A percentile compares a stretch with the other conserved stretches of the same genome.
Conservation (phyloP, 441 rosid species). For the Corymbia calophylla region DNA sequence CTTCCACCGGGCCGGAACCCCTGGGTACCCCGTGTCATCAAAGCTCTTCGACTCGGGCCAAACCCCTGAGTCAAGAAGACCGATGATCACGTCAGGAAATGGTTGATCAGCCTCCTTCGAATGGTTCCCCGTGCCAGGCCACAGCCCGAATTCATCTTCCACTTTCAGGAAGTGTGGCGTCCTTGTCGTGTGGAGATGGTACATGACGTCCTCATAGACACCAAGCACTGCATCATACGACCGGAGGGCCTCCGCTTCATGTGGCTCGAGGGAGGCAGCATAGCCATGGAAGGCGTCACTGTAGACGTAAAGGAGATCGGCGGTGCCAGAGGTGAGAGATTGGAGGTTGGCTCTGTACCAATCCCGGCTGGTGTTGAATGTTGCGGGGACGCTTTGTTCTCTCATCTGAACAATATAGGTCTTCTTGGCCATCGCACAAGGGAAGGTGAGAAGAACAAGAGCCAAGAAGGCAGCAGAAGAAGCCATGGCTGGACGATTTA, state of each 20-base stretch:
- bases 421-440: neutral
- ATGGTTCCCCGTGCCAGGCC: neutral
- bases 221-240: neutral
- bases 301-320: neutral
- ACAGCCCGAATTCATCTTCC: neutral
- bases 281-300: neutral
- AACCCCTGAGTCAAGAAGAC: constrained; percentile 23
- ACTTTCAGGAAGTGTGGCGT: constrained; percentile 8
- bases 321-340: neutral
- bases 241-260: neutral
- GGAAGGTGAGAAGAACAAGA: neutral
- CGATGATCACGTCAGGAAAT: constrained; percentile 20
- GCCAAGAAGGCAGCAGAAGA: neutral
- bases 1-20: constrained; percentile 22
- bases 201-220: neutral
- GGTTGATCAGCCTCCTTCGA: neutral
- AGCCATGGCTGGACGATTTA: neutral
- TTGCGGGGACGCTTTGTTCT: neutral
- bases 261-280: neutral
- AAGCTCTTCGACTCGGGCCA: constrained; percentile 32
- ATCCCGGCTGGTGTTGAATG: neutral
- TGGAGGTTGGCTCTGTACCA: neutral
- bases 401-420: neutral
- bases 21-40: constrained; percentile 18
- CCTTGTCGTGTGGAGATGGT: constrained; percentile 17